Evolutionary conservation across 345 rosid species (phyloP).

Genomic region (Stellera chamaejasme): DNA sequence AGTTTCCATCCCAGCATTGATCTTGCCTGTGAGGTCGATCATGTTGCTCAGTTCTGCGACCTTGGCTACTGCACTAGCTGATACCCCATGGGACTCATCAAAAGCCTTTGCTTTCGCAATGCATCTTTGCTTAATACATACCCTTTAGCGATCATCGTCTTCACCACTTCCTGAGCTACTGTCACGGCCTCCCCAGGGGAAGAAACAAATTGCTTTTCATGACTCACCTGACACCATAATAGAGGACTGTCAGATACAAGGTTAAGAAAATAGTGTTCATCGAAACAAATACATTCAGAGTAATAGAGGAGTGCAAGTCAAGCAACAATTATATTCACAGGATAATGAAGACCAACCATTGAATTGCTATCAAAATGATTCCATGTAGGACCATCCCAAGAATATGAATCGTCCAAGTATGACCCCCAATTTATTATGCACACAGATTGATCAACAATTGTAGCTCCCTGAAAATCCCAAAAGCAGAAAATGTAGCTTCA

Average conservation of each 20-base stretch:
- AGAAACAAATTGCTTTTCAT: constrained; percentile 32
- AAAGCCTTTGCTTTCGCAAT: constrained; percentile 58
- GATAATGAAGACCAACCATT: constrained; percentile 21
- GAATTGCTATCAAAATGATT: constrained; percentile 23
- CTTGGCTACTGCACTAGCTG: constrained; percentile 53
- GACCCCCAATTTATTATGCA: constrained; percentile 56
- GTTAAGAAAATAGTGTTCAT: neutral
- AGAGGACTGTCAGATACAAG: neutral
- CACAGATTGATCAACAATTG: constrained; percentile 62
- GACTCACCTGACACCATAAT: constrained; percentile 30
- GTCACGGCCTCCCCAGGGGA: constrained; percentile 70
- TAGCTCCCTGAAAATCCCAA: constrained; percentile 65
- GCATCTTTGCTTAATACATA: constrained; percentile 70
- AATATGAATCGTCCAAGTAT: constrained; percentile 41
- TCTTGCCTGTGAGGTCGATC: constrained; percentile 61
- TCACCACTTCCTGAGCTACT: constrained; percentile 71
- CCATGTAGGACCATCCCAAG: constrained; percentile 35
- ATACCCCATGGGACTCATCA: constrained; percentile 55
- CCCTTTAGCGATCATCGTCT: constrained; percentile 69
- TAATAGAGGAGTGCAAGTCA: neutral
- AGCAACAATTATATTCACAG: constrained; percentile 1
- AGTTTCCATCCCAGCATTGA: constrained; percentile 48
- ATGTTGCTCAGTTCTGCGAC: constrained; percentile 56
- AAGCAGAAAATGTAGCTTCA: neutral
- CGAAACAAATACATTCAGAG: neutral